phyloP scores from a whole-genome alignment of 2,329 filamentous ascomycete species.

The Phaeosphaeria sp. region DNA sequence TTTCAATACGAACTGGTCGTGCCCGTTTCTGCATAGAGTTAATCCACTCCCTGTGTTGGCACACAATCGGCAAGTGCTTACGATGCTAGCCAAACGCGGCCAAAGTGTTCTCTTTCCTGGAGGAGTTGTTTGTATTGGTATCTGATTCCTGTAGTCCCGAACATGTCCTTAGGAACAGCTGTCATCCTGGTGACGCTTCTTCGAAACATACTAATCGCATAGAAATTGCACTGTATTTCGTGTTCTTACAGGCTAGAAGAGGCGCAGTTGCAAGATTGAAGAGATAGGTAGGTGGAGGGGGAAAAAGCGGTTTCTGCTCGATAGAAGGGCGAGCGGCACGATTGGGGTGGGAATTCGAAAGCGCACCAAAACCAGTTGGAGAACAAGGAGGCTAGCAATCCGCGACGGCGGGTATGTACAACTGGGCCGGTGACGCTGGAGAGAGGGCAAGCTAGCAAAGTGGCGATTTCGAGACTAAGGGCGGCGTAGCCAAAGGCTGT shows the following conservation, averaged over 20 bases:
- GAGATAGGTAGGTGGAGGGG: not conserved
- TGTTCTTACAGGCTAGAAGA: not conserved
- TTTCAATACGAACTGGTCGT: slow-evolving; percentile 29
- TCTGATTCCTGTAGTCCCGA: slow-evolving; percentile 24
- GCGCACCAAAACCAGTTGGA: not conserved
- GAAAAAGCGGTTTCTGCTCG: not conserved
- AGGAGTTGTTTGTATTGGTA: slow-evolving; percentile 43
- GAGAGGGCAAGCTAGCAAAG: not conserved
- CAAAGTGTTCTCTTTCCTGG: slow-evolving; percentile 41
- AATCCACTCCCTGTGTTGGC: slow-evolving; percentile 1
- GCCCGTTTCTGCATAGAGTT: slow-evolving; percentile 19
- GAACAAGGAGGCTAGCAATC: not conserved
- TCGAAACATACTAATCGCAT: not conserved
- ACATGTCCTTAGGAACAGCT: not conserved
- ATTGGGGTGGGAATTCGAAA: not conserved
- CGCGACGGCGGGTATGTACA: not conserved
- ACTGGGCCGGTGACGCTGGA: not conserved
- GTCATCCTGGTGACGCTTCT: slow-evolving; percentile 6
- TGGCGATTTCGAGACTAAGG: not conserved
- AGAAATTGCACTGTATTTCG: not conserved
- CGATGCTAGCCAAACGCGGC: slow-evolving; percentile 41
- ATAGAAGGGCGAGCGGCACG: not conserved
- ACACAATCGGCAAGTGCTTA: slow-evolving; percentile 12
- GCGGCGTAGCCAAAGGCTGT: not conserved
- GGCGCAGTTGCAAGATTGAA: not conserved